Conservation (phyloP, 148 eudicot genomes). For the Camellia lanceoleosa region DNA sequence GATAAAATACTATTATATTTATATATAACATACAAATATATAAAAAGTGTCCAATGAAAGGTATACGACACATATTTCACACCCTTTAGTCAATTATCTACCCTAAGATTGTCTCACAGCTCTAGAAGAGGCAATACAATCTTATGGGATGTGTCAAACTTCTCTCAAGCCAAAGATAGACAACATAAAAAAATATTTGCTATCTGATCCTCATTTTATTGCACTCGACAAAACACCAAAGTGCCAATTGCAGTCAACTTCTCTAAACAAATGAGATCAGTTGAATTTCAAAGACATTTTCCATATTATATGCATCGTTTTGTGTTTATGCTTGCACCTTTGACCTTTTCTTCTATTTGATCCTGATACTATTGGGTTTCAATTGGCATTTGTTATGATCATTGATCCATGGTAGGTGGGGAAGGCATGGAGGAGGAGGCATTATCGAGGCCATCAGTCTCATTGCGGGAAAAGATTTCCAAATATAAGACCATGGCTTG, state of each 20-base stretch:
- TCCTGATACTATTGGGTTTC: background rate
- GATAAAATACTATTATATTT: background rate
- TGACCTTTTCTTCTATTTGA: background rate
- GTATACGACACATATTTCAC: background rate
- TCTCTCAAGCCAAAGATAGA: background rate
- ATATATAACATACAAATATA: too few relatives aligned
- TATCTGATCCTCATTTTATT: background rate
- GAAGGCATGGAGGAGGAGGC: constrained; percentile 27
- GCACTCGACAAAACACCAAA: background rate
- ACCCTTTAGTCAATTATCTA: background rate
- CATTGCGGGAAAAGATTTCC: constrained; percentile 27
- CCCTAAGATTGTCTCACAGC: background rate
- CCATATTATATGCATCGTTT: background rate
- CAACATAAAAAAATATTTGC: background rate
- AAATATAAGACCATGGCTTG: constrained; percentile 22
- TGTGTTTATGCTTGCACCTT: background rate
- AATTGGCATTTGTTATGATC: background rate
- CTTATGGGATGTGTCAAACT: background rate
- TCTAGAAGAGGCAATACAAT: background rate
- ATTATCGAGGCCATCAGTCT: constrained; percentile 22
- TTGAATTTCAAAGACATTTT: background rate
- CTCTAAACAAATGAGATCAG: background rate
- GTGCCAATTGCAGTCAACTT: background rate
- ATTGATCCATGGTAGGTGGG: background rate
- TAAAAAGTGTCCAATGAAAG: too few relatives aligned